Evolutionary conservation across 176 grass and related monocot genomes (phyloP).

Genomic region (Triticum timopheevii): DNA sequence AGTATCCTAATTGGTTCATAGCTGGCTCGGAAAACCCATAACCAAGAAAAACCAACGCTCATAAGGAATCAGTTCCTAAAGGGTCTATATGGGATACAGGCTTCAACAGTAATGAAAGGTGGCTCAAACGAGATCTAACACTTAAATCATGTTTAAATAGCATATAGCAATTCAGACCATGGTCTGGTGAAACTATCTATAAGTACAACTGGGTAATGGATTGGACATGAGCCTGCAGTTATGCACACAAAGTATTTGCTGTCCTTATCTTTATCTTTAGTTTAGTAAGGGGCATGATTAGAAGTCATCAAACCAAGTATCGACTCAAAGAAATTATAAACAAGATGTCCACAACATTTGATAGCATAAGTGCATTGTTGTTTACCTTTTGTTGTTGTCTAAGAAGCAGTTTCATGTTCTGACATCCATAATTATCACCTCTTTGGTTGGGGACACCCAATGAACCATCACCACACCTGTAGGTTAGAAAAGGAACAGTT

Average conservation of each 20-base stretch:
- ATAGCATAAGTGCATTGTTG: conserved; percentile 30
- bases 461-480: conserved; percentile 91
- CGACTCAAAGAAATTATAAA: conserved; percentile 15
- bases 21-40: neutral
- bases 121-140: neutral
- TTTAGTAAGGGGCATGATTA: neutral
- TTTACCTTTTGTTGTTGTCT: conserved; percentile 95
- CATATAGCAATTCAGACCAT: neutral
- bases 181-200: neutral
- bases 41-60: neutral
- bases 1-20: conserved; percentile 5
- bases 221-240: conserved; percentile 10
- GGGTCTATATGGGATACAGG: neutral
- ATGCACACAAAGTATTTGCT: neutral
- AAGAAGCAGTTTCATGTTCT: conserved; percentile 98
- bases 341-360: conserved; percentile 2
- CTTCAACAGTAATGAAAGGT: neutral
- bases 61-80: neutral
- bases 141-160: conserved; percentile 13
- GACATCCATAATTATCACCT: conserved; percentile 96
- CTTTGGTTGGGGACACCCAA: conserved; percentile 86
- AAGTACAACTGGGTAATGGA: neutral
- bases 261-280: neutral
- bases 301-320: conserved; percentile 11
- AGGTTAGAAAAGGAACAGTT: conserved; percentile 24